Evolutionary conservation across 192 early-diverging fungal species (phyloP), one percentile per base, ranked within the genome.

Genomic region (Anaeromyces robustus): DNA sequence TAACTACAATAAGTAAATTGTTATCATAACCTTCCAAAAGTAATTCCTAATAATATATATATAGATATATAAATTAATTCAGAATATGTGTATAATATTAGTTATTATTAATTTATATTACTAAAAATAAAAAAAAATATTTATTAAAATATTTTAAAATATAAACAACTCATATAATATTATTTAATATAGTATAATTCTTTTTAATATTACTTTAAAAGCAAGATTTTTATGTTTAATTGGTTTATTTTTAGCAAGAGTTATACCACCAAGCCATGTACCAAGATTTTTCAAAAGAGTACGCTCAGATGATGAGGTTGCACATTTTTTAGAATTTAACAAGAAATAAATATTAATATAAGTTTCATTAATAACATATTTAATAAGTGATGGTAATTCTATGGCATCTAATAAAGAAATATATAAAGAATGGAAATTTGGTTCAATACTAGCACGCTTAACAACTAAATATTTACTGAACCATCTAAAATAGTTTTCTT

Each of bases 261-360:
- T 96, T 82, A 98, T 91, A n/a, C 92, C 91, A 59, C 98, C 98
- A 26, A 99, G 90, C 98, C 98, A 99, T 12, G 96, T 92, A 29
- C 98, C 98, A 52, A 99, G 85, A 84, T 97, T 99, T 87, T 99
- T 99, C 30, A 99, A 85, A 52, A 96, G 88, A 18, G 92, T 91
- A 17, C 97, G 88, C 81, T 99, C 98, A 29, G 91, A 90, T 0
- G 95, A 94, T 37, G 94, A 96, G 79, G 91, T 93, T 30, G 97
- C 89, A 5, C 96, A 97, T 77, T 95, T 95, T 83, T 97, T 95
- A 2, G 96, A 95, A 81, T 98, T 97, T 39, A 99, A 88, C 77
- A 99, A 85, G 12, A 94, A 91, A 41, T 92, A 89, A 81, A 97
- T 96, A 83, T 95, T 96, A 29, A 89, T 87, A 79, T 92, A 93